Percentiles rank a stretch among this genome's conserved stretches.
These are phyloP conservation scores for Leccinum variicolor DNA, from an alignment of 768 basidiomycete species.

Conservation along the genomic window DNA sequence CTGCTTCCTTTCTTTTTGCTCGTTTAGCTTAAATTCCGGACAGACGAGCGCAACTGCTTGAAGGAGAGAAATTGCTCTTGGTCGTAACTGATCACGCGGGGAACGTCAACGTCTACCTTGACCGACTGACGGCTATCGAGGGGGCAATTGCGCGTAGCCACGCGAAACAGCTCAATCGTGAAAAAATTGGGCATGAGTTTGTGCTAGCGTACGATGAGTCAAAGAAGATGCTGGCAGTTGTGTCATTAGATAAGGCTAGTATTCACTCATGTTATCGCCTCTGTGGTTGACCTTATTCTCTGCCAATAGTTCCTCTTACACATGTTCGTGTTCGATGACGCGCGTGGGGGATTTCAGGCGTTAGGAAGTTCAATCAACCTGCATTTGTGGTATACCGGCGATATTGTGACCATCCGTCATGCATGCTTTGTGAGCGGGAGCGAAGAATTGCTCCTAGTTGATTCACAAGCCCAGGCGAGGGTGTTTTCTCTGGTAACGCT, in stretches of 20 bases:
- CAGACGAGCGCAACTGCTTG: constrained; percentile 41
- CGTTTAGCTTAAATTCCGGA: background rate
- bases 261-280: background rate
- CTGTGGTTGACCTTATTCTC: background rate
- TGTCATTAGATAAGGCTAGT: constrained; percentile 40
- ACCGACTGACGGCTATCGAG: constrained; percentile 30
- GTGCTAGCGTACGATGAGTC: constrained; percentile 52
- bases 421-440: constrained; percentile 45
- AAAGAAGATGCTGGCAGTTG: constrained; percentile 45
- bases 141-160: constrained; percentile 26
- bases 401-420: constrained; percentile 26
- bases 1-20: background rate
- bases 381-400: constrained; percentile 38
- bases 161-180: constrained; percentile 37
- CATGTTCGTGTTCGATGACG: constrained; percentile 47
- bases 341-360: constrained; percentile 36
- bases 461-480: constrained; percentile 39
- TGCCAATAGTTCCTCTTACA: constrained; percentile 36
- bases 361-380: constrained; percentile 42
- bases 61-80: constrained; percentile 38
- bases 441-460: constrained; percentile 53
- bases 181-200: constrained; percentile 45
- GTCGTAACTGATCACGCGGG: constrained; percentile 36
- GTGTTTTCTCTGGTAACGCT: constrained; percentile 54
- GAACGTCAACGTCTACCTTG: constrained; percentile 39